These are phyloP conservation scores for Amanita jacksonii DNA, from an alignment of 768 basidiomycete genomes.

Conservation along the genomic window DNA sequence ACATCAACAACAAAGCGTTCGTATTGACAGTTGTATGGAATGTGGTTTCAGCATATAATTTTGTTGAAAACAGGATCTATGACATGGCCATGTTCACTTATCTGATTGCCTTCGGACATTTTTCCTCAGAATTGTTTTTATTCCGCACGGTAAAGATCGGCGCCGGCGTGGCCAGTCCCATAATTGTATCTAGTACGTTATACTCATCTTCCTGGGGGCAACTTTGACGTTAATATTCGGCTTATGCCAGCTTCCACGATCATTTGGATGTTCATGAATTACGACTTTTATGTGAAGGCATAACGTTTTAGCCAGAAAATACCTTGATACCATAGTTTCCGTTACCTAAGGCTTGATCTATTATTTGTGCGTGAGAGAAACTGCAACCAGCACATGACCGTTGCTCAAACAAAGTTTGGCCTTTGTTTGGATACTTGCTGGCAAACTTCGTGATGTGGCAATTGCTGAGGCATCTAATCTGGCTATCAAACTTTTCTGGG, in stretches of 20 bases:
- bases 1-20: conserved; percentile 76
- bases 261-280: conserved; percentile 81
- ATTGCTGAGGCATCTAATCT: no score
- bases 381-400: no score
- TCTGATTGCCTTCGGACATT: conserved; percentile 85
- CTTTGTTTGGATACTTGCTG: no score
- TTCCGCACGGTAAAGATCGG: conserved; percentile 66
- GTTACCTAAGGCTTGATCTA: no score
- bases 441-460: no score
- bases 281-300: conserved; percentile 59
- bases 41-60: background rate
- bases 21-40: conserved; percentile 17
- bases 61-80: conserved; percentile 56
- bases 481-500: no score
- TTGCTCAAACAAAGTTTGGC: no score
- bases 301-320: background rate
- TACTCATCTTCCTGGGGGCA: no score
- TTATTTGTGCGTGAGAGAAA: no score
- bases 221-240: conserved; percentile 3
- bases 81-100: conserved; percentile 84
- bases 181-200: conserved; percentile 84
- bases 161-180: conserved; percentile 54
- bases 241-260: conserved; percentile 47
- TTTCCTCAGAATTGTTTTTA: conserved; percentile 75
- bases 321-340: background rate